Conservation (phyloP, 148 eudicot species). For the Rhododendron simsii region DNA sequence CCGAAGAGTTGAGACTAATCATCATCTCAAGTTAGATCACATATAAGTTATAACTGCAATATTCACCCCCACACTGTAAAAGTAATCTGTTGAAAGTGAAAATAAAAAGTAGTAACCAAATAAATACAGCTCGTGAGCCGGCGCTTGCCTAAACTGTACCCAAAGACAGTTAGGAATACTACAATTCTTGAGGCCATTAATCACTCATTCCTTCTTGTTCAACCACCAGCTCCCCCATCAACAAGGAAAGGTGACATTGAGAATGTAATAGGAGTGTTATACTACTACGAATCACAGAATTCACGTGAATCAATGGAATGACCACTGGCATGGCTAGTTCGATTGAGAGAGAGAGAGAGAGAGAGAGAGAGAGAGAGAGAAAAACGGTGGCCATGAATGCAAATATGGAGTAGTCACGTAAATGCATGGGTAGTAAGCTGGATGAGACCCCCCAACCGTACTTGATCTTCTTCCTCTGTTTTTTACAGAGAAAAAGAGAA, state of each 20-base stretch:
- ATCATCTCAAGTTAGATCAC: not conserved
- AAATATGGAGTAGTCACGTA: not conserved
- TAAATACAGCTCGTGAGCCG: not conserved
- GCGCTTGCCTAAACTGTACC: not conserved
- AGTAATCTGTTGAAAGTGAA: not conserved
- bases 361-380: not conserved
- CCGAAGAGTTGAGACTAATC: not conserved
- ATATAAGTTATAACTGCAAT: too few species aligned
- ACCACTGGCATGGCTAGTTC: not conserved
- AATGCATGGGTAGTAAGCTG: not conserved
- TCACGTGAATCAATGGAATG: not conserved
- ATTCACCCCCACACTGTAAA: not conserved
- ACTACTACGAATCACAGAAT: not conserved
- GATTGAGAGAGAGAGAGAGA: not conserved
- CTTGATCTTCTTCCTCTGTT: not conserved
- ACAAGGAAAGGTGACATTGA: not conserved
- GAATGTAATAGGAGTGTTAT: not conserved
- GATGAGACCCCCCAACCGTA: constrained; percentile 5
- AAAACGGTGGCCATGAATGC: constrained; percentile 9
- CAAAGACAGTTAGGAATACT: not conserved
- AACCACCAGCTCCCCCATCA: not conserved
- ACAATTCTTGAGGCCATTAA: not conserved
- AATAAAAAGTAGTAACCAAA: not conserved
- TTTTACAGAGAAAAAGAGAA: not conserved
- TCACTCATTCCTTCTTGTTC: not conserved